Evolutionary conservation across 148 eudicot genomes (phyloP), one percentile per base, ranked within the genome.

Genomic region (Rhododendron ovatum): DNA sequence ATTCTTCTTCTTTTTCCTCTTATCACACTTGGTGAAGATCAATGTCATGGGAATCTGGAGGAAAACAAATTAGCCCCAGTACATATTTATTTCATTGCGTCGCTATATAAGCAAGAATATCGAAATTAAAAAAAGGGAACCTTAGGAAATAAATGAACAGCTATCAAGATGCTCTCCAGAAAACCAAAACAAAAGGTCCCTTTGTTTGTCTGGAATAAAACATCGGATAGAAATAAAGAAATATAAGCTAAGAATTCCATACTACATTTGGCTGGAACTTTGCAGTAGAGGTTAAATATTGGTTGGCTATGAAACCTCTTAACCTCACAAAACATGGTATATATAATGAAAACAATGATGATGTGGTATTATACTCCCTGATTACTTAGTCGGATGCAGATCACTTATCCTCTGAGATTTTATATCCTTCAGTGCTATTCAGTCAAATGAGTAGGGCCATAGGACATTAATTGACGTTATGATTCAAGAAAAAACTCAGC

Each of bases 1-100:
- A 83, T 93, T 94, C 92, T 91, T 97, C 86, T 90, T 95, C 98
- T 97, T 97, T 86, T 95, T 97, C 84, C 98, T 92, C 89, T 95
- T 97, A 88, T 97, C 98, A 47, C 99, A 95, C 88, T 95, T 95
- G 77, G 98, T 97, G 93, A 95, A 95, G 84, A 97, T 85, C 61
- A 97, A 73, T 26, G 99, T 97, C 99, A 97, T 95, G 71, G 99
- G 99, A 86, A 97, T 93, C 99, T 97, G 91, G 85, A 85, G 53
- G 53, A 43, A 51, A 75, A 28, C 69, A 85, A 73, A 80, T 84
- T 59, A 86, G 82, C 37, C 35, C 28, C 50, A 1, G 12, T 37
- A 82, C 24, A 50, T 65, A 12, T 26, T 17, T 47, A 28, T 18
- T 83, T 69, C 85, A 83, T 11, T 1, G 28, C 59, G 26, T 3